These are phyloP conservation scores for Penicillium sp. DNA, from an alignment of 2,329 filamentous ascomycete genomes.

Conservation along the genomic window DNA sequence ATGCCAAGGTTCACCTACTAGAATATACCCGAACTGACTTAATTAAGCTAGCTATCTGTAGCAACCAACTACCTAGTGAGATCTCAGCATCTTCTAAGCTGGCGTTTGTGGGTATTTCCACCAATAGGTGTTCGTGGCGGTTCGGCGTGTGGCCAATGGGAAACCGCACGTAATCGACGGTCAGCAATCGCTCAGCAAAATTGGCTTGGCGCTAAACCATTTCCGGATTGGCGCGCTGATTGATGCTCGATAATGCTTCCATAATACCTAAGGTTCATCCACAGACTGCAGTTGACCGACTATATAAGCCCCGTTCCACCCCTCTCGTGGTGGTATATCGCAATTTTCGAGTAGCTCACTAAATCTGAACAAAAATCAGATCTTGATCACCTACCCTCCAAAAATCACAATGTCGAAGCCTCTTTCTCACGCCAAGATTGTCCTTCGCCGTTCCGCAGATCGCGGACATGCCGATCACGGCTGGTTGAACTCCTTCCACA, in stretches of 20 bases:
- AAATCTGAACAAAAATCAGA: neutral
- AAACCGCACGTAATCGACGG: neutral
- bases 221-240: conserved; percentile 10
- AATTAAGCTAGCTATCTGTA: neutral
- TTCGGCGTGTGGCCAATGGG: neutral
- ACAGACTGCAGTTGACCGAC: conserved; percentile 1
- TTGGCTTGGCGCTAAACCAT: neutral
- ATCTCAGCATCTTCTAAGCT: conserved; percentile 6
- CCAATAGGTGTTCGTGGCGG: neutral
- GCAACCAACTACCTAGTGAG: neutral
- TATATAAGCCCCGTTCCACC: conserved; percentile 11
- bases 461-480: conserved; percentile 81
- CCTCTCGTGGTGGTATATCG: neutral
- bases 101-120: neutral
- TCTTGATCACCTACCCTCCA: too few species aligned
- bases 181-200: conserved; percentile 11
- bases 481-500: conserved; percentile 87
- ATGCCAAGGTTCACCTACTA: neutral
- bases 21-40: neutral
- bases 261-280: conserved; percentile 23
- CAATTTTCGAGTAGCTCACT: neutral
- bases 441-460: conserved; percentile 70
- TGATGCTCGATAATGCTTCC: conserved; percentile 26
- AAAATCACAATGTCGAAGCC: conserved; percentile 63
- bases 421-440: conserved; percentile 71